Base-by-base conservation (phyloP, 2,329 filamentous ascomycete genomes). In the Neonectria faginata region DNA sequence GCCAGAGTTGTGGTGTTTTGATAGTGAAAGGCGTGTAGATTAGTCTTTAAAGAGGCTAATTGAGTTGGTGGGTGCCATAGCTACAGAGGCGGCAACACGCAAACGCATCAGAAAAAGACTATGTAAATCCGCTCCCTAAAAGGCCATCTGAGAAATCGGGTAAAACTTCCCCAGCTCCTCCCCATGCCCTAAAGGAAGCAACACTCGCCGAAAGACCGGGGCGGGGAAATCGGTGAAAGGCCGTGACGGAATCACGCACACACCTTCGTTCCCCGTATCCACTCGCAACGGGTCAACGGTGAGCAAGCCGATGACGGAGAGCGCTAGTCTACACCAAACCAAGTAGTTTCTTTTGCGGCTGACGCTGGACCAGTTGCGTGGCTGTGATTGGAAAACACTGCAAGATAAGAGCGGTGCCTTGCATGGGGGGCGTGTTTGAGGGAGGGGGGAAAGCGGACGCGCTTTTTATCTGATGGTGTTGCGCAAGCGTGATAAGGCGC, bases 271-370 rank as follows among this genome's bases (percentile, higher is more conserved):
- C 57, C 54, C 36, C 27, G 48, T 58, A 57, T 58, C 60, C 60
- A 63, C 60, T 58, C 25, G 41, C 31, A 25, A 54, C 55, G 60
- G 60, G 55, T 54, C 54, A 62, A 63, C 60, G 54, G 60, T 63
- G 60, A 63, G 48, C 55, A 58, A 63, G 54, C 60, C 60, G 60
- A 63, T 58, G 53, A 18, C 60, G 60, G 60, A 63, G 59, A 36
- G 55, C 60, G 48, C 51, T 61, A 55, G 31, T 27, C 44, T 60
- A 25, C 25, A 4, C 6, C 25, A 25, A 25, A 6, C 25, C 42
- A 50, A 44, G 10, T 20, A 44, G 10, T 20, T 11, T 10, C 16
- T 3, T 41, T 54, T n/a, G 57, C 41, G 41, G 51, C 57, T 53
- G 45, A 39, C 48, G 47, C 39, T 41, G 54, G 50, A 50, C 60